These are phyloP conservation scores for Pseudomassariella vexata DNA, from an alignment of 2,329 filamentous ascomycete species.

Conservation along the genomic window DNA sequence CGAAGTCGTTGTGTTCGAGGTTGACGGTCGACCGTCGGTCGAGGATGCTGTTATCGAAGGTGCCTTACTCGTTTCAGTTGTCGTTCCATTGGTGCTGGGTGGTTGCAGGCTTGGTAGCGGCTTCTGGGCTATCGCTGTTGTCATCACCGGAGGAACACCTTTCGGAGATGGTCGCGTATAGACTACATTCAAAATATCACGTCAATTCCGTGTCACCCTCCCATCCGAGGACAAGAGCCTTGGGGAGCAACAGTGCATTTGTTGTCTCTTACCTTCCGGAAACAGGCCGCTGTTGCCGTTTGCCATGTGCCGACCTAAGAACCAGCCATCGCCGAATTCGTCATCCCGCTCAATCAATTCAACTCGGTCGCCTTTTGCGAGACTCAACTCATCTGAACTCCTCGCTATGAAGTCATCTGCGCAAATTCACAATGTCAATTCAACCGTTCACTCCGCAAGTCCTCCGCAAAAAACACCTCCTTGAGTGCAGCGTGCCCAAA, in stretches of 20 bases:
- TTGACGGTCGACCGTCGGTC: constrained; percentile 18
- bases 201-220: neutral
- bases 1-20: constrained; percentile 12
- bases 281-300: constrained; percentile 75
- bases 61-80: constrained; percentile 13
- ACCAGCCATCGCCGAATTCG: constrained; percentile 87
- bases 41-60: constrained; percentile 20
- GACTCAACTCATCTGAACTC: constrained; percentile 85
- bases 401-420: constrained; percentile 87
- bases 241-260: neutral
- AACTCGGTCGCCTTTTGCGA: constrained; percentile 78
- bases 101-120: constrained; percentile 18
- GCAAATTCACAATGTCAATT: constrained; percentile 7
- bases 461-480: no score
- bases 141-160: constrained; percentile 21
- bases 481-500: no score
- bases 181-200: constrained; percentile 32
- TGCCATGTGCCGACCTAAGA: constrained; percentile 66
- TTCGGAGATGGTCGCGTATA: constrained; percentile 57
- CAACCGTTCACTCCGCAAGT: neutral
- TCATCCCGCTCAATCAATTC: constrained; percentile 81
- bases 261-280: constrained; percentile 59
- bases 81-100: constrained; percentile 17
- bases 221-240: neutral
- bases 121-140: constrained; percentile 19